A percentile compares a stretch with the other conserved stretches of the same genome.
Evolutionary conservation across 2,329 filamentous ascomycete genomes (phyloP).

Genomic region (Fusarium multiceps): DNA sequence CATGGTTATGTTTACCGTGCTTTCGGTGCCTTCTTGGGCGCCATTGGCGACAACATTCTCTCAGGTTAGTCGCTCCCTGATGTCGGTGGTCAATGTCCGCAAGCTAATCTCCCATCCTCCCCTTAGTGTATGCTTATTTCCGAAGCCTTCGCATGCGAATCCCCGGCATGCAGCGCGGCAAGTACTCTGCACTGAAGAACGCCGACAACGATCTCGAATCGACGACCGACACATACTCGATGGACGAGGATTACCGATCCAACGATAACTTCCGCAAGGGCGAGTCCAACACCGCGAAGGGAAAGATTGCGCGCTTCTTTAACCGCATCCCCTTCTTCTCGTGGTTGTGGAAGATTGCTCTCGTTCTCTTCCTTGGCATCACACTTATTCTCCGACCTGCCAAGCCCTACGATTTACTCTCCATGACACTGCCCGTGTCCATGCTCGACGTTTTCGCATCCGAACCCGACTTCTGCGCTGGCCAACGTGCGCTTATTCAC

Average conservation of each 20-base stretch:
- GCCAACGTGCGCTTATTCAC: slow-evolving; percentile 37
- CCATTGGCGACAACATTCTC: slow-evolving; percentile 31
- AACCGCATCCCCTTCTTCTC: slow-evolving; percentile 23
- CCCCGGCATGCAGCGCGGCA: slow-evolving; percentile 31
- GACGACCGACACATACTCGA: slow-evolving; percentile 34
- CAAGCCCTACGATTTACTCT: slow-evolving; percentile 49
- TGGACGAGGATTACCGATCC: slow-evolving; percentile 32
- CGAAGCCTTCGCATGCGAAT: slow-evolving; percentile 33
- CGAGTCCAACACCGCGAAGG: slow-evolving; percentile 23
- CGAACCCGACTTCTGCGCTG: slow-evolving; percentile 44
- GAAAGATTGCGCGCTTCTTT: slow-evolving; percentile 22
- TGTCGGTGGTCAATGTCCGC: background rate
- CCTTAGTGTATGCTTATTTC: slow-evolving; percentile 31
- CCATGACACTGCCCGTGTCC: slow-evolving; percentile 48
- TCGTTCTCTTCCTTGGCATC: slow-evolving; percentile 39
- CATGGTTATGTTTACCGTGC: slow-evolving; percentile 42
- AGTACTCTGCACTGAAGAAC: slow-evolving; percentile 31
- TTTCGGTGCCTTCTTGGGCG: slow-evolving; percentile 37
- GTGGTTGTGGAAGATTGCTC: slow-evolving; percentile 30
- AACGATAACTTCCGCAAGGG: slow-evolving; percentile 21
- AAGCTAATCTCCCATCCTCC: slow-evolving; percentile 5
- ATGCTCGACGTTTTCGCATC: slow-evolving; percentile 47
- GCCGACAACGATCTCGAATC: slow-evolving; percentile 35
- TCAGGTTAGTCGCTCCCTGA: slow-evolving; percentile 16
- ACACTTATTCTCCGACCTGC: slow-evolving; percentile 44